Conservation (phyloP, 148 eudicot genomes). For the Talinum fruticosum region DNA sequence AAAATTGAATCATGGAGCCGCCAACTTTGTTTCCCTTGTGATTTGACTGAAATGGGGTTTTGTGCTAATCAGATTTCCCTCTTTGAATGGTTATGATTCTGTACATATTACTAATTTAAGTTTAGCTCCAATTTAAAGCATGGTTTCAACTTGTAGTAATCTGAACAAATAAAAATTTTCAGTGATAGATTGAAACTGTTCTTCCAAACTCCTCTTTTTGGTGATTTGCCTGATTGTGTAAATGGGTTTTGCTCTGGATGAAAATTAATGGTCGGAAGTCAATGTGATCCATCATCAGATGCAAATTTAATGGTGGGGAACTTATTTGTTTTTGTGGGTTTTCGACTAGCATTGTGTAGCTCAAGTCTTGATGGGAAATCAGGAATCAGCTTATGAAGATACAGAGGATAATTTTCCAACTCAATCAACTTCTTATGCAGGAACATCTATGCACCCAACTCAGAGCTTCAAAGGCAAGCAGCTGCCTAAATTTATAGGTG, state of each 20-base stretch:
- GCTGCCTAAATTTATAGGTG: slow-evolving; percentile 51
- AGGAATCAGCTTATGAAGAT: slow-evolving; percentile 34
- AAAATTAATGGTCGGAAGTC: background rate
- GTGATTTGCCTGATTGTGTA: background rate
- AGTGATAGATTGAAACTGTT: background rate
- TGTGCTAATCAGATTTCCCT: background rate
- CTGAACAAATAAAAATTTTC: background rate
- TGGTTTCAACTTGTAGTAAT: background rate
- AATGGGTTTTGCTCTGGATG: background rate
- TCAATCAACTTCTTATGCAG: slow-evolving; percentile 38
- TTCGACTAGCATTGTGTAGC: background rate
- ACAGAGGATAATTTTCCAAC: slow-evolving; percentile 17
- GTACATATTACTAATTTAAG: background rate
- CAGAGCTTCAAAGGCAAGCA: slow-evolving; percentile 29
- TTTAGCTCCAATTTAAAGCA: background rate
- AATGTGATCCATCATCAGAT: background rate
- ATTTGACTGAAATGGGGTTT: background rate
- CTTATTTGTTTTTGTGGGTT: background rate
- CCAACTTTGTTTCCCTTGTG: background rate
- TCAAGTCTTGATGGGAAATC: slow-evolving; percentile 39
- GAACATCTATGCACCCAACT: slow-evolving; percentile 38
- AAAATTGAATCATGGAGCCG: background rate
- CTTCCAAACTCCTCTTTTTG: background rate
- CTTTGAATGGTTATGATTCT: background rate
- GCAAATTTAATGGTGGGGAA: background rate